phyloP scores from a whole-genome alignment of 805 yeast species.

The Yarrowia deformans region DNA sequence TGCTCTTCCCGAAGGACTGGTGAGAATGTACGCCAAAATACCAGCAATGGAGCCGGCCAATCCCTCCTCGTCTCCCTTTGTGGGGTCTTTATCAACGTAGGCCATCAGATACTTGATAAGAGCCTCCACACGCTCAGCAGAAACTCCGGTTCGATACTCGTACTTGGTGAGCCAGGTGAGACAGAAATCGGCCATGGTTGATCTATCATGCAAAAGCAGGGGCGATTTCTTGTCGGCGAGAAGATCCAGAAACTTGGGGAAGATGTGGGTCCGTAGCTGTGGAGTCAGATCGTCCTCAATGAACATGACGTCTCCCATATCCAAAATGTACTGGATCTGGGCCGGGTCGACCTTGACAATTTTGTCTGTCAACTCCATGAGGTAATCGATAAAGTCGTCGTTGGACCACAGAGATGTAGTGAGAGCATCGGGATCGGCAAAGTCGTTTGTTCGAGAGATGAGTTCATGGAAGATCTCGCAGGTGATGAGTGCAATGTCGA shows the following conservation, averaged over 20 bases:
- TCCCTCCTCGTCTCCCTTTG: slow-evolving; percentile 33
- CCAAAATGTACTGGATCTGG: slow-evolving; percentile 13
- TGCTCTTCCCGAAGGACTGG: slow-evolving; percentile 17
- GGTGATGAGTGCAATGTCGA: slow-evolving; percentile 26
- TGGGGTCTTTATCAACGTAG: slow-evolving; percentile 5
- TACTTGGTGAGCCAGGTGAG: slow-evolving; percentile 14
- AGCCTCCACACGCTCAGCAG: slow-evolving; percentile 4
- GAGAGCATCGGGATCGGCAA: not conserved
- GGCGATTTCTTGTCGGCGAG: slow-evolving; percentile 4
- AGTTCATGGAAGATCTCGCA: slow-evolving; percentile 30
- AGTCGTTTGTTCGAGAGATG: not conserved
- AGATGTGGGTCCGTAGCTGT: not conserved
- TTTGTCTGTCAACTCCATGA: slow-evolving; percentile 20
- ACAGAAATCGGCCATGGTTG: slow-evolving; percentile 23
- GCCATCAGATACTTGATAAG: slow-evolving; percentile 4
- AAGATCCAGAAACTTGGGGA: slow-evolving; percentile 20
- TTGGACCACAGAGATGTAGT: not conserved
- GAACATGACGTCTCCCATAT: slow-evolving; percentile 2
- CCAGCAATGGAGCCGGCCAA: not conserved
- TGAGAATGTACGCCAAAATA: not conserved
- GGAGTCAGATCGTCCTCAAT: not conserved
- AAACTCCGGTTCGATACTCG: slow-evolving; percentile 7
- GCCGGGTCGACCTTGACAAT: slow-evolving; percentile 5
- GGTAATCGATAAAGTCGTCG: slow-evolving; percentile 6
- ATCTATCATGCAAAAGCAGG: slow-evolving; percentile 6